Conservation (phyloP, 78 protist genomes). For the Tieghemostelium lacteum region DNA sequence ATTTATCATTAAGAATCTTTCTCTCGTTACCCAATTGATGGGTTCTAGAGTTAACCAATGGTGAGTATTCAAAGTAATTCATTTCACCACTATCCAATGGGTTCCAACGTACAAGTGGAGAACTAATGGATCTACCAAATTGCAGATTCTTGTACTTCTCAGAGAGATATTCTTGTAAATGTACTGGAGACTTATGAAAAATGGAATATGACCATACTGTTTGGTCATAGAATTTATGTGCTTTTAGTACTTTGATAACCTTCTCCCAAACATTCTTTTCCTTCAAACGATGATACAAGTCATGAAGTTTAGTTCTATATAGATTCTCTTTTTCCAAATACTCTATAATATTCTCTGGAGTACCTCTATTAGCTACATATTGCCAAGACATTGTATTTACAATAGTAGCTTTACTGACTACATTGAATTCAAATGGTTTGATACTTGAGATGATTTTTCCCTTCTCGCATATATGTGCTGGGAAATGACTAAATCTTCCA, state of each 20-base stretch:
- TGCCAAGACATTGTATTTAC: constrained; percentile 77
- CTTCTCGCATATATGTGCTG: constrained; percentile 45
- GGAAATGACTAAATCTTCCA: constrained; percentile 70
- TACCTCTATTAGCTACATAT: constrained; percentile 58
- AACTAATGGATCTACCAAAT: constrained; percentile 18
- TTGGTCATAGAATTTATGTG: constrained; percentile 15
- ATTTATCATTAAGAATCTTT: constrained; percentile 51
- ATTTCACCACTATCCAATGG: constrained; percentile 17
- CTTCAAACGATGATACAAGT: constrained; percentile 14
- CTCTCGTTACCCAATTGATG: constrained; percentile 66
- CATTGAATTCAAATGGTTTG: constrained; percentile 46
- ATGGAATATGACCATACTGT: constrained; percentile 29
- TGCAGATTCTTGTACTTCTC: background rate
- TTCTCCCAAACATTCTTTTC: constrained; percentile 32
- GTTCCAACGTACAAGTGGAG: background rate
- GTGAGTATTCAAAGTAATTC: constrained; percentile 54
- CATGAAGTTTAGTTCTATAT: constrained; percentile 2
- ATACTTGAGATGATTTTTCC: constrained; percentile 32
- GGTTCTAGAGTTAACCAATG: constrained; percentile 67
- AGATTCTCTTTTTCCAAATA: constrained; percentile 32
- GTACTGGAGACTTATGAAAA: constrained; percentile 2
- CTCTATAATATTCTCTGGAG: constrained; percentile 16
- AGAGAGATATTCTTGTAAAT: constrained; percentile 16
- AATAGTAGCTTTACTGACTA: constrained; percentile 42
- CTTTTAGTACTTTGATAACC: constrained; percentile 12